phyloP scores from a whole-genome alignment of 352 stramenopile genomes.

The Globisporangium orthogonon region DNA sequence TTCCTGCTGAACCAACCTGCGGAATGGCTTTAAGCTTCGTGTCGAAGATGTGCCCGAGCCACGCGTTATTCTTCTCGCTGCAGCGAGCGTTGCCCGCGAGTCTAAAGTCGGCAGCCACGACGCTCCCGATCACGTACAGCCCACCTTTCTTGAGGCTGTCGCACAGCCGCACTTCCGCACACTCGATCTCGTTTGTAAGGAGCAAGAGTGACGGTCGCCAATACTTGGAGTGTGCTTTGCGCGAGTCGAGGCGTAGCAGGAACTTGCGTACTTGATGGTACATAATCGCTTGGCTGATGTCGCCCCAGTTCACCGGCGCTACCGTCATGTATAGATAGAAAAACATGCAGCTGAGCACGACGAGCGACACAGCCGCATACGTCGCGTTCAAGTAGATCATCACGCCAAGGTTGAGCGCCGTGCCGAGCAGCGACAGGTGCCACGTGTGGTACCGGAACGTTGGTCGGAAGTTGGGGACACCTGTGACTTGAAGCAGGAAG shows the following conservation, averaged over 20 bases:
- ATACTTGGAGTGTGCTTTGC: conserved; percentile 71
- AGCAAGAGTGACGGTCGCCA: conserved; percentile 73
- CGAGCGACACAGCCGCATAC: conserved; percentile 44
- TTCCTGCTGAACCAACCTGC: conserved; percentile 10
- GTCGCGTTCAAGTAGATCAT: conserved; percentile 74
- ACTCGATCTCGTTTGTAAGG: conserved; percentile 35
- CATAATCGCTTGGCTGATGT: conserved; percentile 83
- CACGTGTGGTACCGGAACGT: conserved; percentile 68
- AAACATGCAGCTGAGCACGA: conserved; percentile 51
- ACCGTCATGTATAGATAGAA: conserved; percentile 63
- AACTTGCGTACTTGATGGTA: conserved; percentile 83
- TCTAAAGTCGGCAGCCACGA: conserved; percentile 38
- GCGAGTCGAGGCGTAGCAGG: conserved; percentile 55
- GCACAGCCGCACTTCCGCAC: conserved; percentile 43
- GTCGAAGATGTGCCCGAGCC: conserved; percentile 42
- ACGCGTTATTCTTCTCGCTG: conserved; percentile 32
- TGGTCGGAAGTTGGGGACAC: conserved; percentile 75
- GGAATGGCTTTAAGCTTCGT: conserved; percentile 49
- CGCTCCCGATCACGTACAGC: conserved; percentile 62
- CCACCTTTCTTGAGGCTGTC: conserved; percentile 80
- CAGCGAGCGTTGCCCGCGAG: conserved; percentile 19
- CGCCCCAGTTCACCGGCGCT: conserved; percentile 51
- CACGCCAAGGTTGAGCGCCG: conserved; percentile 52
- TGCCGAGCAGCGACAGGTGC: conserved; percentile 52
- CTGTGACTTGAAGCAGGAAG: conserved; percentile 66